Base-by-base conservation (phyloP, 2,329 filamentous ascomycete species). In the Ophiocordyceps camponoti-rufipedis region DNA sequence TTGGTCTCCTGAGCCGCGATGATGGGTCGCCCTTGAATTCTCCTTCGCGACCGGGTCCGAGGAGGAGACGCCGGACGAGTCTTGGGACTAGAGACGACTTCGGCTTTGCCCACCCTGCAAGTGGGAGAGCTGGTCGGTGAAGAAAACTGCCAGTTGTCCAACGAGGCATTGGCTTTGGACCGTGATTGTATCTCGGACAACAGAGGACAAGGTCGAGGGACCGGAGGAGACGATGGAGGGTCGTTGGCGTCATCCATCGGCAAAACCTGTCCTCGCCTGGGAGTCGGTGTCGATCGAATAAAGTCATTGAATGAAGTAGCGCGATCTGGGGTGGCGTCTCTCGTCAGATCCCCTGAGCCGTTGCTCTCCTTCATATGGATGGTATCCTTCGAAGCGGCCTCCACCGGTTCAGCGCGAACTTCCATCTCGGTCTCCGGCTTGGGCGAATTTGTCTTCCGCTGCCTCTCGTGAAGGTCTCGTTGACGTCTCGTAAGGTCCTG, bases 401-500 rank as follows among this genome's bases (percentile, higher is more conserved):
- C 53, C 19, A 52, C 53, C 28, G 55, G 56, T 18, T 52, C 49
- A 38, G 35, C 52, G 50, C 31, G 50, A 4, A 55, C 53, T 49
- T 71, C 80, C 1, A 78, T 80, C 29, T 69, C 69, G 28, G 88
- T 68, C 18, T 80, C 75, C 1, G 81, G 70, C 52, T 87, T 89
- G 49, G 89, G 66, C 0, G 70, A 70, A 14, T 75, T 72, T 23
- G 72, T 74, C 50, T 82, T 77, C 42, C 71, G 71, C 56, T 93
- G 85, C 44, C 81, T 72, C 53, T 85, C 78, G 42, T 78, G 74
- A 40, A 89, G 77, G 54, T 94, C 85, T 54, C 72, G 80, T 58
- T 94, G 86, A 41, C 78, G 74, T 33, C 88, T 83, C 0, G 86
- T 94, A 43, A 94, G 65, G 16, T 79, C 62, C 53, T 91, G 85